Evolutionary conservation across 2,329 filamentous ascomycete species (phyloP).

Genomic region (Ceratocystis eucalypticola): DNA sequence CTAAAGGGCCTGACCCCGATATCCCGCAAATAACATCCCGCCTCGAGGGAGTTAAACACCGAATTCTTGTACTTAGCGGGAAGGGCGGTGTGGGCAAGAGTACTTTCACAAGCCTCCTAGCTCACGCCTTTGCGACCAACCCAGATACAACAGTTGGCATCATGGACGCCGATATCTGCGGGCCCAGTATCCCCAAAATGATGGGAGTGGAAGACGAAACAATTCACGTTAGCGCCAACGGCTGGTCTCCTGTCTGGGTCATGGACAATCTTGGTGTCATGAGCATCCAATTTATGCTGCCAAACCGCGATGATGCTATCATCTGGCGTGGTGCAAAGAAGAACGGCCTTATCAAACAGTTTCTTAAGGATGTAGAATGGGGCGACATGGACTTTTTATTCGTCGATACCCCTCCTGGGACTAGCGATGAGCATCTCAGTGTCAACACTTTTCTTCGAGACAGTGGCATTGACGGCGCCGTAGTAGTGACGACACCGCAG

Average conservation of each 20-base stretch:
- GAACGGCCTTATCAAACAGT: constrained; percentile 96
- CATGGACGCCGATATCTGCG: constrained; percentile 97
- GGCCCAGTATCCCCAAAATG: constrained; percentile 95
- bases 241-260: constrained; percentile 94
- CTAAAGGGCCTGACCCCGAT: constrained; percentile 91
- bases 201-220: constrained; percentile 92
- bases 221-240: constrained; percentile 75
- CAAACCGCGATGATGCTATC: constrained; percentile 81
- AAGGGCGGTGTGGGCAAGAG: constrained; percentile 97
- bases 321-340: constrained; percentile 99
- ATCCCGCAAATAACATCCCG: constrained; percentile 77
- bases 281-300: constrained; percentile 97
- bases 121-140: constrained; percentile 77
- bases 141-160: constrained; percentile 70
- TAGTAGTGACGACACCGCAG: constrained; percentile 88
- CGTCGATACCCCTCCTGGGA: constrained; percentile 91
- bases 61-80: constrained; percentile 81
- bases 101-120: constrained; percentile 78
- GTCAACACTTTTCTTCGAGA: constrained; percentile 87
- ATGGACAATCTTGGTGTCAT: constrained; percentile 88
- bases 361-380: constrained; percentile 96
- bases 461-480: constrained; percentile 81
- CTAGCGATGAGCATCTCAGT: constrained; percentile 85
- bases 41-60: constrained; percentile 70
- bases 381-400: constrained; percentile 85